These are phyloP conservation scores for Trichoderma citrinoviride DNA, from an alignment of 2,329 filamentous ascomycete species.

Conservation along the genomic window DNA sequence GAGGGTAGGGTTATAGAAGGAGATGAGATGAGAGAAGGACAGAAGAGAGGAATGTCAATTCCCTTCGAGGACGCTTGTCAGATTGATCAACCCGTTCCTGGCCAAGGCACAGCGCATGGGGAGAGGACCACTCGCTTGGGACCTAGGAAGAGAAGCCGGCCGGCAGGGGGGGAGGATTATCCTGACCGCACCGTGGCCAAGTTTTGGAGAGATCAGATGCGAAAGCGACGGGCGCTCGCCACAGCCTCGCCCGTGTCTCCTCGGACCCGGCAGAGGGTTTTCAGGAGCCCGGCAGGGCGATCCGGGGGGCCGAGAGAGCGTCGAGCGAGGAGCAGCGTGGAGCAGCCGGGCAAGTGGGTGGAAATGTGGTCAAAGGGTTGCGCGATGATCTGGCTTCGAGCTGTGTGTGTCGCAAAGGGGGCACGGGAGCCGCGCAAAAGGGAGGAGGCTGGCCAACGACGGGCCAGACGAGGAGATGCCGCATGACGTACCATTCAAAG, in stretches of 20 bases:
- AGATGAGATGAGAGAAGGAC: background rate
- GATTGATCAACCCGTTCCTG: conserved; percentile 15
- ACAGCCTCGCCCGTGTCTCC: conserved; percentile 1
- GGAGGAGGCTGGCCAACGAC: background rate
- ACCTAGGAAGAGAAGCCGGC: conserved; percentile 5
- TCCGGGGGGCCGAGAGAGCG: conserved; percentile 10
- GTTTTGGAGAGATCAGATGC: background rate
- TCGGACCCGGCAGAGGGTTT: background rate
- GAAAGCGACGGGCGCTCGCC: background rate
- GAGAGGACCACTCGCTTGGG: conserved; percentile 16
- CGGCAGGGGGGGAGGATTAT: conserved; percentile 14
- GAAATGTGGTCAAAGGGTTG: background rate
- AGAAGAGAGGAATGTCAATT: background rate
- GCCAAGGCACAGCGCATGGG: background rate
- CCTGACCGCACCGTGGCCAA: conserved; percentile 20
- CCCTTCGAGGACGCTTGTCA: conserved; percentile 5
- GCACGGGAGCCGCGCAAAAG: background rate
- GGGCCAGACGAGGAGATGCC: background rate
- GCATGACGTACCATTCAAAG: conserved; percentile 23
- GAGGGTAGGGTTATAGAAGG: background rate
- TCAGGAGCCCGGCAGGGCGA: conserved; percentile 14
- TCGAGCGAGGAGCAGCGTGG: background rate
- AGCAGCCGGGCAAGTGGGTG: background rate
- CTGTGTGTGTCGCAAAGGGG: background rate
- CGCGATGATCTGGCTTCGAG: conserved; percentile 7